Evolutionary conservation across 257 asterid species (phyloP), one percentile per base, ranked within the genome.

Genomic region (Nicotiana tomentosiformis): DNA sequence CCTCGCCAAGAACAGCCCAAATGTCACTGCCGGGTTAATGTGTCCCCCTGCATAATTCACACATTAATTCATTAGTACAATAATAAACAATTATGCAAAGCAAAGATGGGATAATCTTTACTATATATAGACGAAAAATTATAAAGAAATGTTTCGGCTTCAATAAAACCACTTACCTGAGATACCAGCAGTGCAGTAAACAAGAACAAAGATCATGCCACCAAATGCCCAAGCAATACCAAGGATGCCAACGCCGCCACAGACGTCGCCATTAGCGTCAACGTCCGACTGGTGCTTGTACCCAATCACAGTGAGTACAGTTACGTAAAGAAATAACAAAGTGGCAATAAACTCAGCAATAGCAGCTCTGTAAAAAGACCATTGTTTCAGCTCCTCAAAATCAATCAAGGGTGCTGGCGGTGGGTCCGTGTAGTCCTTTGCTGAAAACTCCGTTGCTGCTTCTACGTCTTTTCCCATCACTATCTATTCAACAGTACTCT

Each of bases 11-110:
- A 90, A 86, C 51, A 90, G 58, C 61, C 91, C 93, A 37, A 90
- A 86, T 3, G 92, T 89, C 87, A 89, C 92, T 7, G 92, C 91
- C 64, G 91, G 91, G 81, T 90, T 88, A 26, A 88, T 88, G 82
- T 90, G 91, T 5, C 91, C 91, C 7, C 90, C 92, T 87, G 83
- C 39, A 55, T 11, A 49, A 30, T 60, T 68, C 29, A 6, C 26
- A 9, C 30, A 83, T 7, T 43, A 43, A 43, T 7, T 43, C 2
- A 43, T 43, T 3, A 43, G 49, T 7, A 43, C 49, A 43, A 8
- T 8, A 37, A 37, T 37, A 37, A 37, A 37, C 9, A 43, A 43
- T 43, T 39, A 7, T 39, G 10, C 49, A 39, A 39, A 39, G 49
- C 49, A 39, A 39, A 8, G 10, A 39, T 39, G 49, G 49, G 49